Conservation (phyloP, 805 yeast genomes). For the Cyberlindnera suaveolens region DNA sequence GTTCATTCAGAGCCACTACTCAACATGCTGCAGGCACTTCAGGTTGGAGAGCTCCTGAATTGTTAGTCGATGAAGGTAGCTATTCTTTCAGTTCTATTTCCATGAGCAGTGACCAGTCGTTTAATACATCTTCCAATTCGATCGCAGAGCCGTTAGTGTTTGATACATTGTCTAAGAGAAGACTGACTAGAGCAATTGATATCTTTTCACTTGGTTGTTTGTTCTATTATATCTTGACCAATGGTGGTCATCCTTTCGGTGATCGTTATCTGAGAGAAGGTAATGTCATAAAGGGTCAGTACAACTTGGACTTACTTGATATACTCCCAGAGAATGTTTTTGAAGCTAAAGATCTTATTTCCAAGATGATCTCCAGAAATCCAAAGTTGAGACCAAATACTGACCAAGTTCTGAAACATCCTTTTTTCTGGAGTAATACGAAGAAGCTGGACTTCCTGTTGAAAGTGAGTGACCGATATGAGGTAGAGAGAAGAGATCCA, state of each 20-base stretch:
- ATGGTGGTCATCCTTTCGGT: conserved; percentile 94
- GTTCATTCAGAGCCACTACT: conserved; percentile 87
- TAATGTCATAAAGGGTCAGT: conserved; percentile 69
- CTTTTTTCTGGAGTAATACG: conserved; percentile 75
- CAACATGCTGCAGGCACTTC: conserved; percentile 94
- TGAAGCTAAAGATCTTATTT: conserved; percentile 71
- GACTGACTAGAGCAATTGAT: conserved; percentile 86
- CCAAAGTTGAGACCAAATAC: conserved; percentile 74
- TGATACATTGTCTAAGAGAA: conserved; percentile 40
- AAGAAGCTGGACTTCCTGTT: conserved; percentile 78
- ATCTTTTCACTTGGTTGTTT: conserved; percentile 94
- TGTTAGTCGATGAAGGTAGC: conserved; percentile 39
- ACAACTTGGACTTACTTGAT: conserved; percentile 24
- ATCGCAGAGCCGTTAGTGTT: conserved; percentile 28
- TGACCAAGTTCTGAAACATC: conserved; percentile 64
- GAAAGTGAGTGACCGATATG: conserved; percentile 87
- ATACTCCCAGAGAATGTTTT: conserved; percentile 32
- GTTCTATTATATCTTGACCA: conserved; percentile 76
- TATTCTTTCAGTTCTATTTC: conserved; percentile 8
- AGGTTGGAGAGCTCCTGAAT: conserved; percentile 98
- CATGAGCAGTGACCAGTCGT: conserved; percentile 20
- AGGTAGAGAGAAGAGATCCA: conserved; percentile 75
- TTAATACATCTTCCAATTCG: conserved; percentile 19
- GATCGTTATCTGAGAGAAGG: conserved; percentile 82
- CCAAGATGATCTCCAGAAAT: conserved; percentile 61